Conservation (phyloP, 2,329 filamentous ascomycete genomes). For the Setomelanomma holmii region DNA sequence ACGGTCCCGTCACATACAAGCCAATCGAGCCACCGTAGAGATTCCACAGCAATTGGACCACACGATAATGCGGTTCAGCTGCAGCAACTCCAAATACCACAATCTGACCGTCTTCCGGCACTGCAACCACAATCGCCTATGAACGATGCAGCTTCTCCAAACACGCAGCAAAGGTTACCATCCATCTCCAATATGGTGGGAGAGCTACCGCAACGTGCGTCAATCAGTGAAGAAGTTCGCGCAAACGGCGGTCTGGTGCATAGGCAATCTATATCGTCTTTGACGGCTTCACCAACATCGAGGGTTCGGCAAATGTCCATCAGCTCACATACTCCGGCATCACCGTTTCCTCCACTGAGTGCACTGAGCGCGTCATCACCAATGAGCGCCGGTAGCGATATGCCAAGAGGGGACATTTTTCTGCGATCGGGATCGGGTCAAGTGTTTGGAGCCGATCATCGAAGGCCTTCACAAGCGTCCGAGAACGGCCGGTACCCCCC, state of each 20-base stretch:
- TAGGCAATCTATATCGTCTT: conserved; percentile 46
- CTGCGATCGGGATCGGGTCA: conserved; percentile 37
- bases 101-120: conserved; percentile 43
- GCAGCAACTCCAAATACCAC: conserved; percentile 41
- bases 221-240: conserved; percentile 37
- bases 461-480: conserved; percentile 47
- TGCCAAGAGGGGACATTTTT: conserved; percentile 39
- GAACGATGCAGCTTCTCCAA: conserved; percentile 40
- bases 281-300: conserved; percentile 45
- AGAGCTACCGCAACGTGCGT: conserved; percentile 44
- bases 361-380: conserved; percentile 44
- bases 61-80: conserved; percentile 35
- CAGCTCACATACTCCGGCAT: conserved; percentile 41
- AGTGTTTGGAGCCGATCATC: conserved; percentile 35
- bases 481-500: conserved; percentile 43
- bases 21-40: conserved; percentile 21
- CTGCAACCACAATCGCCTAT: conserved; percentile 44
- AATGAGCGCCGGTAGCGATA: conserved; percentile 36
- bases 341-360: conserved; percentile 37
- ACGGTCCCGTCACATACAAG: conserved; percentile 18
- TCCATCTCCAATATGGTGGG: conserved; percentile 41
- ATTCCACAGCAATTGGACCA: conserved; percentile 24
- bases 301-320: conserved; percentile 42
- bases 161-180: conserved; percentile 37
- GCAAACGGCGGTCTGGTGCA: conserved; percentile 36